These are phyloP conservation scores for Botrytis squamosa DNA, from an alignment of 2,329 filamentous ascomycete genomes.

Conservation along the genomic window DNA sequence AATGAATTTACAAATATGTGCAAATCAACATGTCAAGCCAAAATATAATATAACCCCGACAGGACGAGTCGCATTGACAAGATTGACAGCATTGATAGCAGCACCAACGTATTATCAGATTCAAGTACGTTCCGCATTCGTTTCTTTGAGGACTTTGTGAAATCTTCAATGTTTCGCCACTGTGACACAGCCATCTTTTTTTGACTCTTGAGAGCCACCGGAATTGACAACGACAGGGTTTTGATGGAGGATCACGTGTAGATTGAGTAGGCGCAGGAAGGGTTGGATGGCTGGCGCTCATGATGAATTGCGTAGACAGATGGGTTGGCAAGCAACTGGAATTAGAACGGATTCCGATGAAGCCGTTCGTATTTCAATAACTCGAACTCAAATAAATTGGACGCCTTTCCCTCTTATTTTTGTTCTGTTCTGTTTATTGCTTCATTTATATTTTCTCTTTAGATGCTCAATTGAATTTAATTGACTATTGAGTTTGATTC, in stretches of 20 bases:
- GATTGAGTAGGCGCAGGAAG: background rate
- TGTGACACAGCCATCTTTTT: constrained; percentile 19
- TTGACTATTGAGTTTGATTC: background rate
- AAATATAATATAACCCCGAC: background rate
- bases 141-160: constrained; percentile 17
- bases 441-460: background rate
- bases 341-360: constrained; percentile 19
- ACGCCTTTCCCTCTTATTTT: background rate
- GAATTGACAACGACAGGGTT: background rate
- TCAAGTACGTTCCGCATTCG: background rate
- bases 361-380: constrained; percentile 16
- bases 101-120: background rate
- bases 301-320: constrained; percentile 15
- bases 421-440: background rate
- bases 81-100: background rate
- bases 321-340: background rate
- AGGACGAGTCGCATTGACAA: background rate
- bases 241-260: background rate
- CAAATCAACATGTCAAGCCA: background rate
- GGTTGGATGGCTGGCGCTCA: background rate
- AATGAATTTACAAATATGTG: no score
- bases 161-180: constrained; percentile 20
- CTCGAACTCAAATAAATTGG: background rate
- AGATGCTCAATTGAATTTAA: background rate
- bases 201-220: background rate